phyloP scores from a whole-genome alignment of 345 rosid genomes.

The Eucalyptus camaldulensis region DNA sequence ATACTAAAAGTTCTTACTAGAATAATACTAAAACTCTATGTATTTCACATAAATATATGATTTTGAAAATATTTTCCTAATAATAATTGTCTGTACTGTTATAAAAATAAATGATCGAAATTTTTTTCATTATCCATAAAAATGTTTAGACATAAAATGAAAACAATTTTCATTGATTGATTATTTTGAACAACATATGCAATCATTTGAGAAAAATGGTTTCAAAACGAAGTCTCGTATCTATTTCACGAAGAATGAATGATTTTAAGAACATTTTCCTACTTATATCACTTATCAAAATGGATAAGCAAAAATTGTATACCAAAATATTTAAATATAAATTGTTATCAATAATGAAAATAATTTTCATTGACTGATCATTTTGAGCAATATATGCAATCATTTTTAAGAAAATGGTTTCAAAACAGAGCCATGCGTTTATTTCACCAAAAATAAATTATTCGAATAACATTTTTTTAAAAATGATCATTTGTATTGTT shows the following conservation, averaged over 20 bases:
- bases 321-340: too few relatives aligned
- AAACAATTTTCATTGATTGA: background rate
- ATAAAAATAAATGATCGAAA: background rate
- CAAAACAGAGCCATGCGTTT: too few relatives aligned
- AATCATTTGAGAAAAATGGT: background rate
- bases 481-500: too few relatives aligned
- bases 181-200: background rate
- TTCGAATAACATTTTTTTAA: background rate
- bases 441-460: too few relatives aligned
- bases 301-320: too few relatives aligned
- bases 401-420: too few relatives aligned
- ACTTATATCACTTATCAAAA: too few relatives aligned
- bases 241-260: fast-evolving
- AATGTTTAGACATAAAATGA: background rate
- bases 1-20: background rate
- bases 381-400: too few relatives aligned
- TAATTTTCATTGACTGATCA: too few relatives aligned
- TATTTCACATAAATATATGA: background rate
- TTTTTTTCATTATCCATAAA: background rate
- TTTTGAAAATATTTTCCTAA: background rate
- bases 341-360: too few relatives aligned
- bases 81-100: background rate
- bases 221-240: fast-evolving
- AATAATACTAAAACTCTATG: background rate
- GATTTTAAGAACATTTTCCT: too few relatives aligned